phyloP scores from a whole-genome alignment of 768 basidiomycete species.

The Tricholoma flavovirens region DNA sequence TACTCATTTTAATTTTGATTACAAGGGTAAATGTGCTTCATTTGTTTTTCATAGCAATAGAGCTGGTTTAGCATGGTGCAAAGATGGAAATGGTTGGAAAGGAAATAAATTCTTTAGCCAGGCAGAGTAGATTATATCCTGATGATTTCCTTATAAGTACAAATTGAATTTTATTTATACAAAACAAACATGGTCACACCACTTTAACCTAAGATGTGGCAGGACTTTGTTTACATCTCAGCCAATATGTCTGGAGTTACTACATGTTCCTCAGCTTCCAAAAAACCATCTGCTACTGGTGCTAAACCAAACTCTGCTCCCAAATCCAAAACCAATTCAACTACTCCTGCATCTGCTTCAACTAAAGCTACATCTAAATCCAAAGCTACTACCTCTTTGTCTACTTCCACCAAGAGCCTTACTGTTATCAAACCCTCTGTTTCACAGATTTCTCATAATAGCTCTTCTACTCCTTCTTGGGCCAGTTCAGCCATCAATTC shows the following conservation, averaged over 20 bases:
- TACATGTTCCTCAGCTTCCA: neutral
- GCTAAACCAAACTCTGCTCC: neutral
- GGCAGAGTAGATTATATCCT: conserved; percentile 20
- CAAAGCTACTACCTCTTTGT: neutral
- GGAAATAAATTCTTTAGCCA: neutral
- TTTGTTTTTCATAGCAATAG: conserved; percentile 17
- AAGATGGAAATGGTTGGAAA: conserved; percentile 2
- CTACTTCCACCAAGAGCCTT: neutral
- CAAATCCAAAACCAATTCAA: neutral
- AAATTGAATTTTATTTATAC: neutral
- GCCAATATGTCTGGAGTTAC: neutral
- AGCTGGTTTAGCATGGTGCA: neutral
- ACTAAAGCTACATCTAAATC: neutral
- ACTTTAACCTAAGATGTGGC: neutral
- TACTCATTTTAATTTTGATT: conserved; percentile 22
- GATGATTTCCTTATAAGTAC: neutral
- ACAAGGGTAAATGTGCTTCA: conserved; percentile 14
- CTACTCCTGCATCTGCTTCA: neutral
- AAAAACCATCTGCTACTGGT: neutral
- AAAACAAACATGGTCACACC: neutral
- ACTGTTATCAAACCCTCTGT: neutral
- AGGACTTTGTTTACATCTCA: neutral
- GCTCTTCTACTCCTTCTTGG: neutral
- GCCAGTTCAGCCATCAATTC: neutral
- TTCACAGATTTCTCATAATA: neutral